Base-by-base conservation (phyloP, 495 filamentous ascomycete species). In the Hypoxylon perforatum region DNA sequence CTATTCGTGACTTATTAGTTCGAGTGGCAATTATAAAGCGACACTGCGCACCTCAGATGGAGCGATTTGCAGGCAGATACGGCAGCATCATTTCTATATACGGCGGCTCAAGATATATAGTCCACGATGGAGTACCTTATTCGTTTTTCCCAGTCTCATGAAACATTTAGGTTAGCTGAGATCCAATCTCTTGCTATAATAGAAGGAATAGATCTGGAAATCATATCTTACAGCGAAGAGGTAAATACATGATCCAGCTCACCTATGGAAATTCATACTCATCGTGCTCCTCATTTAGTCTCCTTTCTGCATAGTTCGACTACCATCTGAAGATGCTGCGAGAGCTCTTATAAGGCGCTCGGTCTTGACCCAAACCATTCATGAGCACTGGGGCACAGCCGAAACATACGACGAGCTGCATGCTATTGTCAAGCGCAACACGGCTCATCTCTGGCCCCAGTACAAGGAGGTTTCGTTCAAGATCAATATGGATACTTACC, bases 131-230 rank as follows among this genome's bases (percentile, higher is more conserved):
- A 95, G 57, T 98, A 90, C 69, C 86, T 99, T 45, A 88, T 99
- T 59, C 90, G 94, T 63, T 92, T 98, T 73, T 92, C 89, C 10
- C 96, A 98, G 75, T 81, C 84, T 51, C 93, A 97, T 74, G 92
- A 97, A 81, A 90, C 86, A 12, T 99, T 99, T 74, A 91, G 94
- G 53, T 84, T 85, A 58, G 84, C 94, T 8, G 95, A 99, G 76
- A 82, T 97, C n/a, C 78, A 94, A 70, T 87, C 95, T 18, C 77
- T 98, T 17, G 94, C 95, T 6, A 74, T 86, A 6, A 73, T 96
- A 12, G 81, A 86, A 28, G 82, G 84, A 9, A 78, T 95, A 18
- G 80, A 91, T 33, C 63, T 98, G 2, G 84, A 92, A 55, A 82
- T 96, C 62, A 61, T 91, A 18, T 84, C 76, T 33, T 98, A 98